Base-by-base conservation (phyloP, 1,139 yeast species). In the Geotrichum bryndzae region DNA sequence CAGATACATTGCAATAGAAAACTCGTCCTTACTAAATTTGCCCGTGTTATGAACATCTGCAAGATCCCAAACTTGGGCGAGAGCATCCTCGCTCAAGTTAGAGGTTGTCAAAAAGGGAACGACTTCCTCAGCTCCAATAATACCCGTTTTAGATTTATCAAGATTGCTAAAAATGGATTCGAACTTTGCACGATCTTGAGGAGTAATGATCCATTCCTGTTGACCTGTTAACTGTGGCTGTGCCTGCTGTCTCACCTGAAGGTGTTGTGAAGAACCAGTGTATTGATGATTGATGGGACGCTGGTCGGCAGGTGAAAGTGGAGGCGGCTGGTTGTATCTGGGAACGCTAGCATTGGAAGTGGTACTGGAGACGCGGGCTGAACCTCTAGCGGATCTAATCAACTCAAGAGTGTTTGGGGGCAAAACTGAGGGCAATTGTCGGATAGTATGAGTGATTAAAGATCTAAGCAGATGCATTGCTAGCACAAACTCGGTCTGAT, bases 391-490 rank as follows among this genome's bases (percentile, higher is more conserved):
- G 18, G 60, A 25, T 48, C 57, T 51, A 31, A 59, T 27, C 5
- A 71, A 67, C 13, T 70, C 74, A 45, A 64, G 63, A 54, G 68
- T 60, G 1, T 67, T 84, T 2, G 73, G 71, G 0, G 97, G 92
- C 63, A 94, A 76, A 41, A 80, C 76, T 1, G 85, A 78, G 4
- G 99, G 98, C 63, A 90, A 77, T 63, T 83, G 83, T 62, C 81
- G 81, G 67, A 89, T 77, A 6, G 83, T 70, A n/a, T 91, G 88
- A 70, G 85, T 83, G 71, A 90, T 78, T 54, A 87, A 77, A 60
- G 91, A 86, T 73, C 92, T 97, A 65, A 95, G 90, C 71, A 95
- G 80, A 75, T 90, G 96, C 99, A 95, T 94, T 8, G 99, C 98
- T 68, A 94, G 83, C 50, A 90, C 84, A 70, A 95, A 94, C 68